These are phyloP conservation scores for Cadophora malorum DNA, from an alignment of 2,329 filamentous ascomycete genomes.

Conservation along the genomic window DNA sequence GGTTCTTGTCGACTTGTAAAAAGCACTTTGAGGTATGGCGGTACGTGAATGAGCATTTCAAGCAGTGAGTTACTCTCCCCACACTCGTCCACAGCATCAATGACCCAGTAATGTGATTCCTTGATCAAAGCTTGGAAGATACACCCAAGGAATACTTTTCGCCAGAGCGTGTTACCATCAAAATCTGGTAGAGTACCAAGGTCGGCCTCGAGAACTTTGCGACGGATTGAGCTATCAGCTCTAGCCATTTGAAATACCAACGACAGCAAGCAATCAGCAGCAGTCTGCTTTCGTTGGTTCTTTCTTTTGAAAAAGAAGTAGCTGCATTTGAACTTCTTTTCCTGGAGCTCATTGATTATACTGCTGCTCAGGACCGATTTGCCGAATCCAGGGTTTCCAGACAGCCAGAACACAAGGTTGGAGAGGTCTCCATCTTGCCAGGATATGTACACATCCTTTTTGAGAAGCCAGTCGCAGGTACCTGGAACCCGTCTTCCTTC, in stretches of 20 bases:
- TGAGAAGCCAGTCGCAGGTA: too few species aligned
- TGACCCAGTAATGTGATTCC: conserved; percentile 47
- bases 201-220: conserved; percentile 35
- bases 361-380: conserved; percentile 38
- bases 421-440: not conserved
- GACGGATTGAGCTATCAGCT: conserved; percentile 34
- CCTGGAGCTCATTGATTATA: conserved; percentile 33
- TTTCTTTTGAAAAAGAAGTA: conserved; percentile 40
- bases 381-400: conserved; percentile 40
- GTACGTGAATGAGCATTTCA: conserved; percentile 22
- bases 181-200: too few species aligned
- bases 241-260: conserved; percentile 47
- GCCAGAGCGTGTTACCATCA: conserved; percentile 47
- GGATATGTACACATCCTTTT: too few species aligned
- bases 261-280: conserved; percentile 35
- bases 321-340: conserved; percentile 24
- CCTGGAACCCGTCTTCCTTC: too few species aligned
- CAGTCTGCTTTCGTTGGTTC: conserved; percentile 31
- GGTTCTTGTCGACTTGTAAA: conserved; percentile 34
- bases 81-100: conserved; percentile 48
- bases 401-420: conserved; percentile 39
- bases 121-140: conserved; percentile 41
- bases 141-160: conserved; percentile 43
- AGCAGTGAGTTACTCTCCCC: conserved; percentile 27
- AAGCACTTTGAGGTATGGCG: conserved; percentile 34